Percentiles rank a stretch among this genome's conserved stretches.
These are phyloP conservation scores for Leccinum pellstonianum DNA, from an alignment of 768 basidiomycete genomes.

Conservation along the genomic window DNA sequence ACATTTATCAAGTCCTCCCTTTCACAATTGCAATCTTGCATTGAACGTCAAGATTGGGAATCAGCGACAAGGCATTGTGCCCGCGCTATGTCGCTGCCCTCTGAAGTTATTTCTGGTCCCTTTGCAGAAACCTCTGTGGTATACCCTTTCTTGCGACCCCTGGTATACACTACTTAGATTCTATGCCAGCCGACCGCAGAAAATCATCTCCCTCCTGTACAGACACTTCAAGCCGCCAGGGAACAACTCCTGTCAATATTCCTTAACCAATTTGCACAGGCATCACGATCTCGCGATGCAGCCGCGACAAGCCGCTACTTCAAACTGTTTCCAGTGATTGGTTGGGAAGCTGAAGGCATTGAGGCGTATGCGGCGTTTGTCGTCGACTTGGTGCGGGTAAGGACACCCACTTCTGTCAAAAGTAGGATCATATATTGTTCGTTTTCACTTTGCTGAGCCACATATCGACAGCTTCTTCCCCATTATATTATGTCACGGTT, in stretches of 20 bases:
- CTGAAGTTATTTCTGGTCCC: constrained; percentile 71
- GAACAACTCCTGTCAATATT: constrained; percentile 77
- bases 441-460: constrained; percentile 12
- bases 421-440: constrained; percentile 44
- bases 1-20: constrained; percentile 58
- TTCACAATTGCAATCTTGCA: constrained; percentile 52
- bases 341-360: constrained; percentile 89
- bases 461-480: constrained; percentile 70
- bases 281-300: constrained; percentile 79
- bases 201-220: constrained; percentile 79
- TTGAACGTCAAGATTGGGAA: constrained; percentile 92
- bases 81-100: constrained; percentile 82
- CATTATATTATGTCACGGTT: constrained; percentile 86
- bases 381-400: constrained; percentile 79
- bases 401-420: constrained; percentile 78
- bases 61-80: constrained; percentile 89
- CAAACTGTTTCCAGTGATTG: constrained; percentile 94
- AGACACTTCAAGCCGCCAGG: constrained; percentile 76
- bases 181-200: constrained; percentile 79
- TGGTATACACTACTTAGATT: neutral
- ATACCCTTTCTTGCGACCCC: constrained; percentile 27
- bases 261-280: constrained; percentile 74
- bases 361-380: constrained; percentile 93
- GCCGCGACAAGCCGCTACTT: constrained; percentile 91
- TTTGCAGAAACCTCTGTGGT: constrained; percentile 91